phyloP scores from a whole-genome alignment of 495 filamentous ascomycete genomes.

The Hypoxylon crocopeplum region DNA sequence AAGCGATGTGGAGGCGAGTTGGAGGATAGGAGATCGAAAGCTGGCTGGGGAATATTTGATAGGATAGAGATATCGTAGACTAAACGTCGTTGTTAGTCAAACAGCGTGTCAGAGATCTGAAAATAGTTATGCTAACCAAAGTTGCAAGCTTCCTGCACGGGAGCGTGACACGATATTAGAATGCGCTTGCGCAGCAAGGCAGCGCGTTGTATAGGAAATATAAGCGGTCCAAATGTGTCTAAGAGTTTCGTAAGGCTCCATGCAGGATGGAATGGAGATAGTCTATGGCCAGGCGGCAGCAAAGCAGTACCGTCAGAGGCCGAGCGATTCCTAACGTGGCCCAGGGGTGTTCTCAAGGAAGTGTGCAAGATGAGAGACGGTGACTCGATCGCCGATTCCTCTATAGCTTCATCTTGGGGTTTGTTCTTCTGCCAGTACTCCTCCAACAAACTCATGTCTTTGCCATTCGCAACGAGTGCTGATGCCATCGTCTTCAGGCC shows the following conservation, averaged over 20 bases:
- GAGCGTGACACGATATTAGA: constrained; percentile 80
- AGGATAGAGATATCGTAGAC: constrained; percentile 95
- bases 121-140: constrained; percentile 66
- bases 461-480: constrained; percentile 61
- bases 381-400: constrained; percentile 54
- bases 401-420: constrained; percentile 55
- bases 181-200: constrained; percentile 88
- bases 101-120: neutral
- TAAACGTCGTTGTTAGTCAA: constrained; percentile 43
- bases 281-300: constrained; percentile 69
- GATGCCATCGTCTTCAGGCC: constrained; percentile 75
- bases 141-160: constrained; percentile 84
- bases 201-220: constrained; percentile 91
- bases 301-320: constrained; percentile 67
- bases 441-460: constrained; percentile 67
- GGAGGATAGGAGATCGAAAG: constrained; percentile 68
- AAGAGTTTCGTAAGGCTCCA: constrained; percentile 78
- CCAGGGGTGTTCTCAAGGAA: constrained; percentile 36
- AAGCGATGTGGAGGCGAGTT: constrained; percentile 67
- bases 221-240: constrained; percentile 84
- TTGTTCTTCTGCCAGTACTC: constrained; percentile 80
- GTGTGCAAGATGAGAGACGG: constrained; percentile 49
- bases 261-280: constrained; percentile 84
- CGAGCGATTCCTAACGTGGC: constrained; percentile 61
- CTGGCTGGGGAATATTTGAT: constrained; percentile 73